Base-by-base conservation (phyloP, 106 monocot species). In the Cymbidium sinense region DNA sequence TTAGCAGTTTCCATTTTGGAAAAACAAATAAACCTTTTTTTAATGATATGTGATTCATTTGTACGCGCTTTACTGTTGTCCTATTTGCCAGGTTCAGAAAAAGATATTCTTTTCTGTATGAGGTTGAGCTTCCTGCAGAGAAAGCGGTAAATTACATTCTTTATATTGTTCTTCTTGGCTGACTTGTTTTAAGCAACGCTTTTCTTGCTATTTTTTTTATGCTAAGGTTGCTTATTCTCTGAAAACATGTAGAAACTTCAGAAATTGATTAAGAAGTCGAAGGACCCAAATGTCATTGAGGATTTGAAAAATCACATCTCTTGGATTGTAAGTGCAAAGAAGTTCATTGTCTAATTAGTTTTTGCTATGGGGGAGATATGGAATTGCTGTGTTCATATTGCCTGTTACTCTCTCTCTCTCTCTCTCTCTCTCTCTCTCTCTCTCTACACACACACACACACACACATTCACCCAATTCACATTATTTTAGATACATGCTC, bases 61-160 rank as follows among this genome's bases (percentile, higher is more conserved):
- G 33, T 31, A 29, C 2, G 43, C 64, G n/a, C 34, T 62, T 29
- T 83, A 28, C 1, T 50, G 5, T 54, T 79, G 27, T 79, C 13
- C 64, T 62, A 6, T 41, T 50, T 70, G 25, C 10, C 80, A 95
- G 95, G 80, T 92, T 92, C 62, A 89, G 86, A 25, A 95, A 95
- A 64, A 92, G 92, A 83, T 92, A 92, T 51, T 86, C 85, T 80
- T 92, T 95, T 70, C 77, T 95, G 77, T 95, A 78, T 84, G 88
- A 95, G 7, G 88, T 86, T 43, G 88, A 95, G 75, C 86, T 90
- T 88, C 95, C 95, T 80, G 79, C 84, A 50, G 95, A 95, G 64
- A 95, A 90, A 82, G 84, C 88, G 92, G 95, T 90, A 33, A 23
- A 67, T 67, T 55, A 34, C 31, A 28, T 76, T 75, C 30, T 62